These are phyloP conservation scores for Naganishia cerealis DNA, from an alignment of 1,284 basidiomycete genomes.

Conservation along the genomic window DNA sequence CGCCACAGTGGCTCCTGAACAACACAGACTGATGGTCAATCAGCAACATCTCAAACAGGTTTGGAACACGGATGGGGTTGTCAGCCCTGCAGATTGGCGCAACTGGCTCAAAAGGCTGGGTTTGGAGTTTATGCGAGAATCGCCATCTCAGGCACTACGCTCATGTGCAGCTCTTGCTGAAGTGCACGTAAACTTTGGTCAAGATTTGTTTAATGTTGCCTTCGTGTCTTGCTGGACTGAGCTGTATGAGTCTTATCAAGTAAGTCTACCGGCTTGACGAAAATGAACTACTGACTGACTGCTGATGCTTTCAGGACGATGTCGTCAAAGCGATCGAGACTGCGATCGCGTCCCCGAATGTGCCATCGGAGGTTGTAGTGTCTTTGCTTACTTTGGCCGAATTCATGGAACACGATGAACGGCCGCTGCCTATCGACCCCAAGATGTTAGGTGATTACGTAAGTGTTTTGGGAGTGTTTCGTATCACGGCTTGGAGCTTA, in stretches of 20 bases:
- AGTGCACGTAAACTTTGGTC: constrained; percentile 84
- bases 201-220: constrained; percentile 95
- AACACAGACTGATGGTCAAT: constrained; percentile 88
- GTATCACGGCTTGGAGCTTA: background rate
- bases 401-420: constrained; percentile 99
- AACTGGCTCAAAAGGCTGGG: constrained; percentile 94
- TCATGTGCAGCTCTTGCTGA: constrained; percentile 94
- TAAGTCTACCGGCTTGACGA: constrained; percentile 48
- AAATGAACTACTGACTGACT: background rate
- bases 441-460: constrained; percentile 88
- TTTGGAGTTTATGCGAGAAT: constrained; percentile 97
- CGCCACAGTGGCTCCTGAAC: constrained; percentile 60
- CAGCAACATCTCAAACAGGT: constrained; percentile 96
- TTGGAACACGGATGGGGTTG: constrained; percentile 85
- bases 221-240: constrained; percentile 98
- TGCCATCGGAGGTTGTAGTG: constrained; percentile 90
- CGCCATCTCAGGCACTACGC: constrained; percentile 92
- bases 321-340: constrained; percentile 85
- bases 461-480: constrained; percentile 25
- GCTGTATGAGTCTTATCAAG: constrained; percentile 93
- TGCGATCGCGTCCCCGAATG: constrained; percentile 76
- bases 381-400: constrained; percentile 93
- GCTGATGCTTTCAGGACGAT: constrained; percentile 66
- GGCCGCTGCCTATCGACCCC: constrained; percentile 89
- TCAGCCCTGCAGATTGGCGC: constrained; percentile 85